These are phyloP conservation scores for Spizellomyces punctatus DNA, from an alignment of 192 early-diverging fungal genomes.

Conservation along the genomic window DNA sequence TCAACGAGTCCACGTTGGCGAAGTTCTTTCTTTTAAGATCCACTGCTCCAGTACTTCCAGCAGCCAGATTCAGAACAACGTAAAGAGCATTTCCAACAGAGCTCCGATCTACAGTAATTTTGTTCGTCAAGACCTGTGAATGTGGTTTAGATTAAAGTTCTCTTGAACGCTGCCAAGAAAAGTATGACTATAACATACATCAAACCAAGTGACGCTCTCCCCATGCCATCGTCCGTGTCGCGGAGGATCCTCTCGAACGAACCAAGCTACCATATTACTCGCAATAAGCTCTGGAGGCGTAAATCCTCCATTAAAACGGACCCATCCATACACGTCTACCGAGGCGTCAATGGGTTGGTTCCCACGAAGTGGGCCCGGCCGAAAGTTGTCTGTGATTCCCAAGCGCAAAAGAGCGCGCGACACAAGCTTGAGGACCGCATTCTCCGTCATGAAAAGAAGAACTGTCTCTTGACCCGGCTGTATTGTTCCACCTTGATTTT, in stretches of 20 bases:
- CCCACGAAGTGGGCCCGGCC: conserved; percentile 43
- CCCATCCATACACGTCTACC: conserved; percentile 50
- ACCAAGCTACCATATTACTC: conserved; percentile 53
- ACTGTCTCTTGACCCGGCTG: conserved; percentile 49
- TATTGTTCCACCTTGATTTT: conserved; percentile 45
- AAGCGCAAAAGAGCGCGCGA: conserved; percentile 42
- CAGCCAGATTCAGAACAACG: conserved; percentile 52
- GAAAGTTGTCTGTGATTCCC: conserved; percentile 48
- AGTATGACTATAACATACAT: conserved; percentile 31
- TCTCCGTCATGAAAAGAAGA: conserved; percentile 57
- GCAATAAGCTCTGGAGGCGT: conserved; percentile 47
- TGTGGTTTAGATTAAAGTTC: neutral
- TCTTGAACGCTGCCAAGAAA: conserved; percentile 2
- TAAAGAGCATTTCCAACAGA: conserved; percentile 59
- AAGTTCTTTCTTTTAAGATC: conserved; percentile 51
- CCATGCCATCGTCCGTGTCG: conserved; percentile 58
- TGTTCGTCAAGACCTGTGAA: conserved; percentile 46
- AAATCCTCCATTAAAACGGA: conserved; percentile 53
- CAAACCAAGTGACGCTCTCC: conserved; percentile 55
- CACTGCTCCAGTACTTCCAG: conserved; percentile 34
- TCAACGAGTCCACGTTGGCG: conserved; percentile 42
- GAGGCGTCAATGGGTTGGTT: conserved; percentile 32
- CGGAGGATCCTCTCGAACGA: conserved; percentile 49
- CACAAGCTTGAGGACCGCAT: conserved; percentile 45
- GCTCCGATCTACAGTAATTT: conserved; percentile 58